phyloP scores from a whole-genome alignment of 2,329 filamentous ascomycete genomes.

The Fusarium verrucosum region DNA sequence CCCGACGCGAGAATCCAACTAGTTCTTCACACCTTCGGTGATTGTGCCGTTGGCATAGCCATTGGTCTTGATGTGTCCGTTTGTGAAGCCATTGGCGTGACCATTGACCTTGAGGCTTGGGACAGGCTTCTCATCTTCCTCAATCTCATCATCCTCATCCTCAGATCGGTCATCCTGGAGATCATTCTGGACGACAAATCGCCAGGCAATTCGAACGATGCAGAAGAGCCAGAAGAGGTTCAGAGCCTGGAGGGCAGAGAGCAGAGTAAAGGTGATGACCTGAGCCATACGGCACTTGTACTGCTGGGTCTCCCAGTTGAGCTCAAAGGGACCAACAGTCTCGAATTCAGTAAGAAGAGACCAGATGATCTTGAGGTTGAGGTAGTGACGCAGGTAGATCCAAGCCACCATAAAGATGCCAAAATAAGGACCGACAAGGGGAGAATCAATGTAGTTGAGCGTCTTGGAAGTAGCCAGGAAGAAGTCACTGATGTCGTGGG shows the following conservation, averaged over 20 bases:
- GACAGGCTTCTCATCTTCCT: conserved; percentile 60
- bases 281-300: conserved; percentile 80
- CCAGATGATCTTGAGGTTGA: conserved; percentile 80
- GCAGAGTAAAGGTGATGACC: conserved; percentile 71
- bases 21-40: conserved; percentile 28
- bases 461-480: conserved; percentile 94
- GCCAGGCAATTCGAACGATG: conserved; percentile 77
- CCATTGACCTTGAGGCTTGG: conserved; percentile 39
- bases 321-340: conserved; percentile 76
- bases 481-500: conserved; percentile 93
- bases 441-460: conserved; percentile 87
- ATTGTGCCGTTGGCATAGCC: conserved; percentile 32
- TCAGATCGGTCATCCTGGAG: conserved; percentile 78
- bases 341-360: conserved; percentile 79
- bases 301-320: conserved; percentile 79
- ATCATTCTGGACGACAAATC: conserved; percentile 69
- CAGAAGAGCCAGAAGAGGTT: conserved; percentile 86
- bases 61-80: conserved; percentile 27
- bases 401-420: conserved; percentile 81
- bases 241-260: conserved; percentile 74
- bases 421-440: conserved; percentile 85
- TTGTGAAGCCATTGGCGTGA: conserved; percentile 23
- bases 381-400: conserved; percentile 89
- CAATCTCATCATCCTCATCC: conserved; percentile 61
- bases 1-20: background rate